Evolutionary conservation across 2,329 filamentous ascomycete species (phyloP).

Genomic region (Apiospora hydei): DNA sequence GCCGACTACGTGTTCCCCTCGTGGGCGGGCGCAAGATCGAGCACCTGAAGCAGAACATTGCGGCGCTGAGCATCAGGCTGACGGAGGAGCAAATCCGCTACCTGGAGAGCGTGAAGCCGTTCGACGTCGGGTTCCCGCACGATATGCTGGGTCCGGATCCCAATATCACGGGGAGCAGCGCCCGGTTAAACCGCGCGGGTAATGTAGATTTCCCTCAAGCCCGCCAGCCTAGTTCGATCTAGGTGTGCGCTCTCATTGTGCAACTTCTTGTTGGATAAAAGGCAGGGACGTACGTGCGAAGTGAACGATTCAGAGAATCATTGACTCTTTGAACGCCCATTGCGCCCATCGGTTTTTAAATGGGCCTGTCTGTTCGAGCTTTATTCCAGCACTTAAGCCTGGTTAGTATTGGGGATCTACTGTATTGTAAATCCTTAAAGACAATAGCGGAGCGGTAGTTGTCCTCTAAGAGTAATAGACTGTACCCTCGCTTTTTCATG

Average conservation of each 20-base stretch:
- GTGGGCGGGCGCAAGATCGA: constrained; percentile 58
- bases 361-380: too few relatives aligned
- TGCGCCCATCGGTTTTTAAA: not conserved
- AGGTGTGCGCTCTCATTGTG: not conserved
- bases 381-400: too few relatives aligned
- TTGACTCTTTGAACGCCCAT: not conserved
- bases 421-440: too few relatives aligned
- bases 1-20: constrained; percentile 56
- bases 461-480: too few relatives aligned
- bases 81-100: constrained; percentile 56
- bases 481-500: too few relatives aligned
- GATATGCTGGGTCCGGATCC: constrained; percentile 47
- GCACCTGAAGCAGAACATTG: constrained; percentile 60
- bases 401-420: too few relatives aligned
- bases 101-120: constrained; percentile 57
- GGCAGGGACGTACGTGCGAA: not conserved
- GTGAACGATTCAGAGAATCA: not conserved
- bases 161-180: constrained; percentile 17
- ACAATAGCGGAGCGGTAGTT: too few relatives aligned
- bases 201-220: not conserved
- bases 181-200: not conserved
- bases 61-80: constrained; percentile 56
- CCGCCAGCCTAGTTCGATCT: not conserved
- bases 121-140: constrained; percentile 63
- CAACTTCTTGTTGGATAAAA: not conserved